Conservation (phyloP, 495 filamentous ascomycete species). For the Neurospora sp. region DNA sequence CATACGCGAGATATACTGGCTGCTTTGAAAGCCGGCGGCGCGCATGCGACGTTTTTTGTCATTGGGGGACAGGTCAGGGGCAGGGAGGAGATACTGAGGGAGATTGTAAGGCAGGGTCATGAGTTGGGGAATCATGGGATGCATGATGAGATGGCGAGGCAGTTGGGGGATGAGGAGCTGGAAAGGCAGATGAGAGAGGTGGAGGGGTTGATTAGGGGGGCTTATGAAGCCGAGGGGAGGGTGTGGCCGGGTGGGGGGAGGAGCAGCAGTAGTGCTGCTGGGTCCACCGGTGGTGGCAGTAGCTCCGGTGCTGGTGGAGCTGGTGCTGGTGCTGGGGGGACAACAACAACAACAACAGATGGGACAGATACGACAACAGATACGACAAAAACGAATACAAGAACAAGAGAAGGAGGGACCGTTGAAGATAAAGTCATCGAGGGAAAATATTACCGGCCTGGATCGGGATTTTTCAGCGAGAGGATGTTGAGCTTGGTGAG, state of each 20-base stretch:
- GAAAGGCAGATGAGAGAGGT: constrained; percentile 35
- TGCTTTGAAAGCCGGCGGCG: constrained; percentile 45
- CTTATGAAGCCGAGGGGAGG: constrained; percentile 39
- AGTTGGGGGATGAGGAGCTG: constrained; percentile 30
- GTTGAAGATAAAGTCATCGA: not conserved
- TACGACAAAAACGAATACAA: constrained; percentile 18
- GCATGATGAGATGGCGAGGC: constrained; percentile 63
- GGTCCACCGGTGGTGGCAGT: constrained; percentile 4
- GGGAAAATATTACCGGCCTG: constrained; percentile 61
- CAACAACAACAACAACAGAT: not conserved
- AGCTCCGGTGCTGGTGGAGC: not conserved
- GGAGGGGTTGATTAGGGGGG: constrained; percentile 37
- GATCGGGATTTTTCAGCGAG: constrained; percentile 66
- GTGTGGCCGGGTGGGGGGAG: constrained; percentile 4
- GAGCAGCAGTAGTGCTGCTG: no score
- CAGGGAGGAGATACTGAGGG: constrained; percentile 45
- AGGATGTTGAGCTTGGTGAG: constrained; percentile 49
- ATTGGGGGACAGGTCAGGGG: constrained; percentile 65
- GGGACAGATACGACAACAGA: not conserved
- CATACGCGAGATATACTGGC: constrained; percentile 63
- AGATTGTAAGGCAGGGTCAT: constrained; percentile 52
- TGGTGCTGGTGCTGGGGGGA: not conserved
- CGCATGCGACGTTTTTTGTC: constrained; percentile 66
- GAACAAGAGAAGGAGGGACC: constrained; percentile 1
- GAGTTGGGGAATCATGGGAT: constrained; percentile 81